These are phyloP conservation scores for Neurospora cerealis DNA, from an alignment of 495 filamentous ascomycete species.

Conservation along the genomic window DNA sequence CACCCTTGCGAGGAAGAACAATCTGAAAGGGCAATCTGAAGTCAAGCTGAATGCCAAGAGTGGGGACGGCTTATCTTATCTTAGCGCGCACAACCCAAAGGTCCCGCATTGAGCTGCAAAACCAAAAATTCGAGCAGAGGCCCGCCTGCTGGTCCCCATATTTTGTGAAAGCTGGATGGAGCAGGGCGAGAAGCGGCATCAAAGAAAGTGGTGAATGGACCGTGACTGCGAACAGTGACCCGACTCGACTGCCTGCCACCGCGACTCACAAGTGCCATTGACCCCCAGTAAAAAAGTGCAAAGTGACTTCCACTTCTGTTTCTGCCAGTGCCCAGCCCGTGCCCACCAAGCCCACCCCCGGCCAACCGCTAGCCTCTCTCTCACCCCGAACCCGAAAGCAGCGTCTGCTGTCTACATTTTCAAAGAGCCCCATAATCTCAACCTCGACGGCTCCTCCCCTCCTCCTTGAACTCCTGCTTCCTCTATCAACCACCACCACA, in stretches of 20 bases:
- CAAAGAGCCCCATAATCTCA: neutral
- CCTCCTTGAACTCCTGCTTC: neutral
- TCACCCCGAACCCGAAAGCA: conserved; percentile 1
- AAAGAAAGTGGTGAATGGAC: neutral
- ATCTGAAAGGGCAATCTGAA: neutral
- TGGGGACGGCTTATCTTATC: conserved; percentile 25
- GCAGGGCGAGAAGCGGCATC: neutral
- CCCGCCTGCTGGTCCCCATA: neutral
- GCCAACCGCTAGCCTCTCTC: neutral
- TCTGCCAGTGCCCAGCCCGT: neutral
- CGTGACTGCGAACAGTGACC: neutral
- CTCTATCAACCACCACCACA: conserved; percentile 4
- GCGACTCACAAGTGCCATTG: neutral
- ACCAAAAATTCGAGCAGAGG: conserved; percentile 23
- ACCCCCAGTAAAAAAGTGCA: neutral
- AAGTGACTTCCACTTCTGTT: neutral
- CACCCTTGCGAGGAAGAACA: neutral
- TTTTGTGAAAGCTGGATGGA: neutral
- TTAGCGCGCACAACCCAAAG: conserved; percentile 30
- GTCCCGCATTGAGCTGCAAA: conserved; percentile 24
- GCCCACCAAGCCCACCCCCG: neutral
- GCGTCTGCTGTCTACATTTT: neutral
- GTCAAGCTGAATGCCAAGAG: neutral
- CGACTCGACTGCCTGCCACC: neutral
- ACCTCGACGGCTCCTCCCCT: neutral